Base-by-base conservation (phyloP, 768 basidiomycete species). In the Tephrocybe sp. region DNA sequence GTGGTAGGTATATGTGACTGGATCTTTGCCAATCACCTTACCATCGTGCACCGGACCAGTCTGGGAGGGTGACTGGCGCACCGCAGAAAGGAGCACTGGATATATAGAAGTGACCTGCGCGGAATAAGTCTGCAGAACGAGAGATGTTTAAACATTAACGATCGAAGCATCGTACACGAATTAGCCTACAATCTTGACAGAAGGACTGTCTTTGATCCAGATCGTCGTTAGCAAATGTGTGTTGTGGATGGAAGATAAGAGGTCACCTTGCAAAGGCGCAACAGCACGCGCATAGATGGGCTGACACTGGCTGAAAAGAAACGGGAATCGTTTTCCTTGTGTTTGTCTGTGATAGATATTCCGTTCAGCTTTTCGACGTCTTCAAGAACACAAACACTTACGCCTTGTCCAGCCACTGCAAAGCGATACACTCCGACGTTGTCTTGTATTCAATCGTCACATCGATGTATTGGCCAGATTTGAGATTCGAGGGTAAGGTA, bases 271-370 rank as follows among this genome's bases (percentile, higher is more conserved):
- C 51, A 92, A 62, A 2, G 93, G 94, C 0, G 81, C 78, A 36
- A 96, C 68, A 3, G 85, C 78, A 24, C 94, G 83, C 2, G 89
- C 89, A 62, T 95, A 87, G 58, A 94, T 96, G 3, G 95, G 91
- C 58, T 97, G 93, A 61, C 88, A 91, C 61, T 97, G 95, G 53
- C 90, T 93, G 73, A 94, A 98, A 14, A 98, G 68, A 69, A 88
- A 97, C 0, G 91, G 86, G 64, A 89, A 88, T 17, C 73, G 71
- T 58, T 92, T 92, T 7, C 92, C 92, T 53, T 90, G 89, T 0
- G 93, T 97, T 69, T 93, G 86, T 52, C 90, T 90, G 45, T 45
- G 26, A 4, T 6, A 8, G 26, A 21, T n/a, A n/a, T n/a, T n/a
- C n/a, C n/a, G n/a, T n/a, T n/a, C n/a, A n/a, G n/a, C n/a, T n/a